Evolutionary conservation across 2,329 filamentous ascomycete genomes (phyloP), one percentile per base, ranked within the genome.

Genomic region (Sclerotinia sclerotiorum): DNA sequence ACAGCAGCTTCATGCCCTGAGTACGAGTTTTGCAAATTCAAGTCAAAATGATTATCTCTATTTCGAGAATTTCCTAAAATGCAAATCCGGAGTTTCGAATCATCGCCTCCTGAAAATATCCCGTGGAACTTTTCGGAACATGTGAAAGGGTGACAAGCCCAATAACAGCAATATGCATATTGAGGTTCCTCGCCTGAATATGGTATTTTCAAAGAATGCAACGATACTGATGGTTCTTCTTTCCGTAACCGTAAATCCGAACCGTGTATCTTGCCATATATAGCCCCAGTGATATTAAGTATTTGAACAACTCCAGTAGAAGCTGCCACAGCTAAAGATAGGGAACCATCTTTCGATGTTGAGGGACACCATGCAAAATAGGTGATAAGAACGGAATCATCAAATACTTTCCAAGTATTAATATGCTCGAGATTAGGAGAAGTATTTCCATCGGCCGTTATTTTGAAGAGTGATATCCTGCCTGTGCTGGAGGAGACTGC

Each of bases 401-500:
- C 79, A 19, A 90, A 79, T 24, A 92, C 80, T 64, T 81, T 78
- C 39, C 82, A 80, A 2, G 81, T 83, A 72, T 76, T 79, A n/a
- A 82, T 69, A 57, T 79, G 80, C 0, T 65, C 70, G 54, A 82
- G 77, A 13, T 68, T 73, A 24, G 77, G 74, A 27, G 21, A 56
- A 49, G 46, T 13, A 60, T 60, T 2, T 57, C 29, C 49, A 19
- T 48, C n/a, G 8, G 58, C 35, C 13, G 69, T 75, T 56, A 90
- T 79, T 71, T 78, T 81, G 78, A 90, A 93, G 62, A 94, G 81
- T 1, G 84, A 84, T 17, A 96, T 80, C 0, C 84, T 84, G 0
- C 90, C 92, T 0, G 90, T 92, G 70, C 93, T 97, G 1, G 91
- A 92, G 11, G 92, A 92, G 3, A 90, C 87, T 13, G 88, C 93